Conservation (phyloP, 139 green algal genomes). For the Tetraselmis chui region DNA sequence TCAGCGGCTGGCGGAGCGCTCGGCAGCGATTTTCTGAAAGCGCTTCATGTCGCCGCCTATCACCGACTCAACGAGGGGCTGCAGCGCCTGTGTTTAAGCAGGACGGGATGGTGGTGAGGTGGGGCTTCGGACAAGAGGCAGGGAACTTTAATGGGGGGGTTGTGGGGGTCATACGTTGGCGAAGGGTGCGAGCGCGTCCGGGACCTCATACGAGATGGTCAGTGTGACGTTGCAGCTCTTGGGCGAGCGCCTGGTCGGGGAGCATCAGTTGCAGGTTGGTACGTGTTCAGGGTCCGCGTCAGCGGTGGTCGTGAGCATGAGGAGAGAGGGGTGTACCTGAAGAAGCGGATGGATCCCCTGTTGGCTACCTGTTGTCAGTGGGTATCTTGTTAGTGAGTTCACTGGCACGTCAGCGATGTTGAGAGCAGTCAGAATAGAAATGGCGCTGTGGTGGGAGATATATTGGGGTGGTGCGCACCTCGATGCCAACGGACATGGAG, state of each 20-base stretch:
- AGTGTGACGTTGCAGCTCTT: slow-evolving; percentile 60
- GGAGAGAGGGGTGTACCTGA: neutral
- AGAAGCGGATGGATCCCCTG: slow-evolving; percentile 1
- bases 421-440: neutral
- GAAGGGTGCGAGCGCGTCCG: slow-evolving; percentile 65
- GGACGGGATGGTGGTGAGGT: neutral
- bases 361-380: neutral
- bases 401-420: neutral
- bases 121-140: neutral
- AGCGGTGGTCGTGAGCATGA: neutral
- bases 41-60: slow-evolving; percentile 67
- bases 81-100: slow-evolving; percentile 46
- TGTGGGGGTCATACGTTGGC: slow-evolving; percentile 38
- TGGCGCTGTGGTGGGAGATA: slow-evolving; percentile 45
- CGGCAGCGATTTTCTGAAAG: slow-evolving; percentile 38
- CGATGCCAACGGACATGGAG: slow-evolving; percentile 35
- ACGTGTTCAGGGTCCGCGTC: too few species aligned
- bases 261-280: neutral
- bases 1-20: too few species aligned
- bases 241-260: neutral
- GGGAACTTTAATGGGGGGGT: neutral
- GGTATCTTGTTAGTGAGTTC: too few species aligned
- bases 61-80: slow-evolving; percentile 74
- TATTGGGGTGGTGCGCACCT: slow-evolving; percentile 37
- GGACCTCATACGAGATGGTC: slow-evolving; percentile 83